A percentile compares a stretch with the other conserved stretches of the same genome.
phyloP scores from a whole-genome alignment of 2,329 filamentous ascomycete species.

The Fusarium buharicum region DNA sequence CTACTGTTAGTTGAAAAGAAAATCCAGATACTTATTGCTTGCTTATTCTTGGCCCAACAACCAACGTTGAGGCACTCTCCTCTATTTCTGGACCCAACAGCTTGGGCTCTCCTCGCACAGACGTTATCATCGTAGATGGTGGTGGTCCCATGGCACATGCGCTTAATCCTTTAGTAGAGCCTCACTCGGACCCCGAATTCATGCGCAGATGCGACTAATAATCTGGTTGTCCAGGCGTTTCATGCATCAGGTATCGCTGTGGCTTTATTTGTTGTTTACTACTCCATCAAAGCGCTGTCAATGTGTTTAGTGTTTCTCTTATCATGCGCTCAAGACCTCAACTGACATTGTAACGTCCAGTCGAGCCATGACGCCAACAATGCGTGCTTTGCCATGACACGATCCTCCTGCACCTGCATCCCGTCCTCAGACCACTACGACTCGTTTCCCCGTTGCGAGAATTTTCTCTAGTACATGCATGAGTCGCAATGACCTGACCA shows the following conservation, averaged over 20 bases:
- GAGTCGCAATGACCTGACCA: conserved; percentile 11
- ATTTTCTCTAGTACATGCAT: conserved; percentile 7
- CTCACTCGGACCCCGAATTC: conserved; percentile 2
- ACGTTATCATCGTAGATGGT: conserved; percentile 16
- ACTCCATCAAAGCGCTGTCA: conserved; percentile 8
- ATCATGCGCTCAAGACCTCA: not conserved
- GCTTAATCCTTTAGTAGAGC: not conserved
- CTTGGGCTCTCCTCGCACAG: conserved; percentile 28
- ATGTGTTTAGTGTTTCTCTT: not conserved
- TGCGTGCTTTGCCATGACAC: conserved; percentile 5
- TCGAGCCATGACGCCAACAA: not conserved
- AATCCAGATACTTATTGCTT: not conserved
- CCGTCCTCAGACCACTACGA: conserved; percentile 8
- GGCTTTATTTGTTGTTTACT: not conserved
- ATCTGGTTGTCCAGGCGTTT: not conserved
- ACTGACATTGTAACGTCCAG: not conserved
- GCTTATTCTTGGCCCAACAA: not conserved
- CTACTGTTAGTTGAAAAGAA: not conserved
- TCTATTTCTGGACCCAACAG: not conserved
- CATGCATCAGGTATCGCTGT: conserved; percentile 7
- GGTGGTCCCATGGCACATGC: conserved; percentile 19
- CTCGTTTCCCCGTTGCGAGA: conserved; percentile 14
- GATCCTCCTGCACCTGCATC: not conserved
- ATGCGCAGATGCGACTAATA: not conserved
- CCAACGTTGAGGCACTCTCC: not conserved